Evolutionary conservation across 2,329 filamentous ascomycete species (phyloP).

Genomic region (Geosmithia putterillii): DNA sequence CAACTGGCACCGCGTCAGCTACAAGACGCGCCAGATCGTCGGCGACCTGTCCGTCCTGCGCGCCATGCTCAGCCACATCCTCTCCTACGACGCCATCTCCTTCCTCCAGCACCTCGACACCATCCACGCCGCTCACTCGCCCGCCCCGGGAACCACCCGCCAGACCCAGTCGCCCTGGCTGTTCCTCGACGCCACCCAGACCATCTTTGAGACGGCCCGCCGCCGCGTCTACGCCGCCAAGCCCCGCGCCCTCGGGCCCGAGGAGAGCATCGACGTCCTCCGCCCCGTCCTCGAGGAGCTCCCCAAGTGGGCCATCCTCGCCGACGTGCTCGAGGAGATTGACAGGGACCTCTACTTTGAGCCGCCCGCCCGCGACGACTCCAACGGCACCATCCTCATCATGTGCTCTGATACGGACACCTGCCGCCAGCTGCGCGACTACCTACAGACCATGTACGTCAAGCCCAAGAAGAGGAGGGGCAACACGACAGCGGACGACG

Average conservation of each 20-base stretch:
- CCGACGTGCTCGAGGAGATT: constrained; percentile 88
- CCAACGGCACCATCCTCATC: constrained; percentile 83
- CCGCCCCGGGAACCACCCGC: constrained; percentile 73
- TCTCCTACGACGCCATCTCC: constrained; percentile 80
- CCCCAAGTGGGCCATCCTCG: constrained; percentile 82
- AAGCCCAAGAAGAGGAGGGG: constrained; percentile 36
- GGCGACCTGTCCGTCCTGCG: constrained; percentile 76
- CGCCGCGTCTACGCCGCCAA: constrained; percentile 71
- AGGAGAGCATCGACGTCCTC: constrained; percentile 46
- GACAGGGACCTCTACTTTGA: constrained; percentile 84
- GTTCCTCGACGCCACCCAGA: constrained; percentile 88
- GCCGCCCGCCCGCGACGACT: constrained; percentile 62
- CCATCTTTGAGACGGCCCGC: constrained; percentile 84
- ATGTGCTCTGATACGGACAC: constrained; percentile 89
- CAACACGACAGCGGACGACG: neutral
- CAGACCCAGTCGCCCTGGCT: constrained; percentile 93
- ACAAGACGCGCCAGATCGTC: constrained; percentile 90
- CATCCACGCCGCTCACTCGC: constrained; percentile 80
- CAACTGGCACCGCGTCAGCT: constrained; percentile 94
- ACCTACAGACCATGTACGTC: constrained; percentile 80
- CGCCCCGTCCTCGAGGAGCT: constrained; percentile 82
- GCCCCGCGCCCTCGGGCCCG: constrained; percentile 36
- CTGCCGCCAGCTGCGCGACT: constrained; percentile 80
- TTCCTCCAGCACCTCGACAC: constrained; percentile 92
- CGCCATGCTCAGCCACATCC: constrained; percentile 66